Base-by-base conservation (phyloP, 2,329 filamentous ascomycete genomes). In the Blastomyces parvus region DNA sequence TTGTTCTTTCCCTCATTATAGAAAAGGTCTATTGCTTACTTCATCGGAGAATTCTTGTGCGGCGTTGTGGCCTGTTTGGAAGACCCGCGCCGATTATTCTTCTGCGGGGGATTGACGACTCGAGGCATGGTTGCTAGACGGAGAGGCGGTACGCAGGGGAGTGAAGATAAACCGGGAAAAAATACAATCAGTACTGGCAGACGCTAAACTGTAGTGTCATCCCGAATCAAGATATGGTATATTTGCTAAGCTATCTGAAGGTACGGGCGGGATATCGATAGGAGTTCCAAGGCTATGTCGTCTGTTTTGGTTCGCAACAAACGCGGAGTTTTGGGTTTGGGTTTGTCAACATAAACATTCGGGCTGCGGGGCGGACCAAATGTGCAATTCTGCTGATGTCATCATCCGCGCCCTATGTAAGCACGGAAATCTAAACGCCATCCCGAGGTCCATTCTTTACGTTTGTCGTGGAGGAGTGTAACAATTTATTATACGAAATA, bases 31-130 rank as follows among this genome's bases (percentile, higher is more conserved):
- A 67, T 62, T 64, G 70, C 77, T 63, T 75, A 80, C 78, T 82
- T 83, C 66, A 80, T 73, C 46, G 81, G 79, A 30, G 80, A 79
- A 67, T 76, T 73, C 69, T 81, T 83, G 67, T 81, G 81, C 67
- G 80, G 81, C 65, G 80, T 83, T 58, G 78, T 77, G 60, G 70
- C 74, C 61, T 78, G 77, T 69, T 80, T 80, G 63, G 78, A 77
- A 69, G 74, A 68, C 36, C 69, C 69, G 57, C 71, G 76, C 67
- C 74, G 77, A 69, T 77, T 78, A 60, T 70, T 70, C 66, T 77
- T 77, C 57, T 73, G 73, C 30, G 77, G 76, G 9, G 74, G 73
- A 66, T 81, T 81, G 70, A 79, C 80, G 62, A 83, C 79, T 74
- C 83, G 82, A 75, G 83, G 82, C 83, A 86, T 86, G 65, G 66